phyloP scores from a whole-genome alignment of 139 green algal genomes.

The Chlamydomonas sphaeroides region DNA sequence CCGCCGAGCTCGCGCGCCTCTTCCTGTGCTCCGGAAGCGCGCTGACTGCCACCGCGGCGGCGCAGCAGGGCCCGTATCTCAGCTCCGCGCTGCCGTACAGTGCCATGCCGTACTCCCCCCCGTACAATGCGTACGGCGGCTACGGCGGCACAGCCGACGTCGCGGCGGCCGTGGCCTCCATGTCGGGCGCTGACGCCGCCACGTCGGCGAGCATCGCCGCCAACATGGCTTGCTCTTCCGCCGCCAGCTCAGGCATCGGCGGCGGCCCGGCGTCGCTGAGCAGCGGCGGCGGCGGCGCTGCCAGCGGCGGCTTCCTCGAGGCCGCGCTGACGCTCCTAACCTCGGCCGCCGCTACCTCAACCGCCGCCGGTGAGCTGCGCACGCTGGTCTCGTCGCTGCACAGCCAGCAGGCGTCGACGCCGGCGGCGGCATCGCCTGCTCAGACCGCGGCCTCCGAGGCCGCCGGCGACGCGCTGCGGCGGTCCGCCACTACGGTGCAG shows the following conservation, averaged over 20 bases:
- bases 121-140: too few relatives aligned
- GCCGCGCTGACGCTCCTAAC: slow-evolving; percentile 37
- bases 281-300: neutral
- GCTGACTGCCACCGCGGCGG: neutral
- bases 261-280: neutral
- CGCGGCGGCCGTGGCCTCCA: slow-evolving; percentile 4
- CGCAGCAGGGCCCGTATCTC: too few relatives aligned
- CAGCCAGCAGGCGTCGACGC: slow-evolving; percentile 4
- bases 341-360: slow-evolving; percentile 22
- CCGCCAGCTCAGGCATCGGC: neutral
- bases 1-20: slow-evolving; percentile 24
- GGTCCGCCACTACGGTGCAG: slow-evolving; percentile 31
- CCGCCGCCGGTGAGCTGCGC: slow-evolving; percentile 24
- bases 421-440: neutral
- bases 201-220: slow-evolving; percentile 1
- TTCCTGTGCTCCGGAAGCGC: slow-evolving; percentile 35
- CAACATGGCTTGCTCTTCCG: neutral
- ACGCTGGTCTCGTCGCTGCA: slow-evolving; percentile 32
- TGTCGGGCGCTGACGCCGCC: slow-evolving; percentile 6
- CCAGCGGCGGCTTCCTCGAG: slow-evolving; percentile 14
- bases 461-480: slow-evolving; percentile 26
- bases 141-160: too few relatives aligned
- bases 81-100: too few relatives aligned
- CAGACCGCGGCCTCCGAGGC: neutral
- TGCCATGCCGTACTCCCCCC: too few relatives aligned